Conservation (phyloP, 129 eudicot genomes). For the Tagetes erecta region DNA sequence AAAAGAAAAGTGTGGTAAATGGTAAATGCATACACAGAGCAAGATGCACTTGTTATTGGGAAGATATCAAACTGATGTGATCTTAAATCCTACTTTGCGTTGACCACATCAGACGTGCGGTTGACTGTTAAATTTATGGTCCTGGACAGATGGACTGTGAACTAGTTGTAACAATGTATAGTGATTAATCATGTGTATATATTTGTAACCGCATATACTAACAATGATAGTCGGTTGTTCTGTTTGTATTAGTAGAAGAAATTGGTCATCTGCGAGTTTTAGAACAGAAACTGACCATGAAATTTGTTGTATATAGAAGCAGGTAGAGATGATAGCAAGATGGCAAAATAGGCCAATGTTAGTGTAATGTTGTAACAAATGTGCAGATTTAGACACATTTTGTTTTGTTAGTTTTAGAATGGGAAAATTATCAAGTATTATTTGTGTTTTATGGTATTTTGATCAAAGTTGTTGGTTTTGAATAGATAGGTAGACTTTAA, state of each 20-base stretch:
- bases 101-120: slow-evolving; percentile 21
- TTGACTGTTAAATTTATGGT: slow-evolving; percentile 9
- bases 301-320: slow-evolving; percentile 46
- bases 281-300: slow-evolving; percentile 33
- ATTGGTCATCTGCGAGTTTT: slow-evolving; percentile 35
- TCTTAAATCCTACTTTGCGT: not conserved
- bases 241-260: slow-evolving; percentile 18
- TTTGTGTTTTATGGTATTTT: not conserved
- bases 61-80: slow-evolving; percentile 15
- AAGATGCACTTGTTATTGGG: slow-evolving; percentile 24
- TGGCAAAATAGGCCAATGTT: slow-evolving; percentile 16
- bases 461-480: too few relatives aligned
- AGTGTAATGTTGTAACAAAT: slow-evolving; percentile 36
- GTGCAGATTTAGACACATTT: slow-evolving; percentile 21
- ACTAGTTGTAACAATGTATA: slow-evolving; percentile 32
- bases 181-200: slow-evolving; percentile 36
- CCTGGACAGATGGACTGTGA: slow-evolving; percentile 9
- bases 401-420: slow-evolving; percentile 8
- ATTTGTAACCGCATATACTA: slow-evolving; percentile 41
- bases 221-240: slow-evolving; percentile 38
- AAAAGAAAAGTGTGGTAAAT: slow-evolving; percentile 21
- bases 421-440: not conserved
- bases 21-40: slow-evolving; percentile 33
- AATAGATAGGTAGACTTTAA: too few relatives aligned
- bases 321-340: slow-evolving; percentile 21